Percentiles rank a stretch among this genome's conserved stretches.
These are phyloP conservation scores for Volvox reticuliferus DNA, from an alignment of 139 green algal genomes.

Conservation along the genomic window DNA sequence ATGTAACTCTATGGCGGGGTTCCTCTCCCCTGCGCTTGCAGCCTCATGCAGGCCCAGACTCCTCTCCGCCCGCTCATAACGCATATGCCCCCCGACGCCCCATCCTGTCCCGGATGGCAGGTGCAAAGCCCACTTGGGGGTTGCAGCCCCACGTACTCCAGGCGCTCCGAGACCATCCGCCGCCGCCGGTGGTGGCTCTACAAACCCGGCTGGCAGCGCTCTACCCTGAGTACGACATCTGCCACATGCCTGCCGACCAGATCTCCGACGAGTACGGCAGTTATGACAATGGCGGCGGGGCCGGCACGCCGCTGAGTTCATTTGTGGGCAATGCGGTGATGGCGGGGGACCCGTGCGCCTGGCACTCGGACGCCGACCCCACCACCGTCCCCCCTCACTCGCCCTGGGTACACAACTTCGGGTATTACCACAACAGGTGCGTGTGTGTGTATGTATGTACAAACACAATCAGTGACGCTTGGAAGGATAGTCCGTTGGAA, in stretches of 20 bases:
- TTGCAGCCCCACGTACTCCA: constrained; percentile 40
- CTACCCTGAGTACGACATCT: constrained; percentile 54
- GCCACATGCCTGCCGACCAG: constrained; percentile 51
- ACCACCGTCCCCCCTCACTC: constrained; percentile 66
- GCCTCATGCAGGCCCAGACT: too few relatives aligned
- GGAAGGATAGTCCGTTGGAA: too few relatives aligned
- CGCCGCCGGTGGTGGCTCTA: constrained; percentile 48
- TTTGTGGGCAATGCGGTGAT: constrained; percentile 79
- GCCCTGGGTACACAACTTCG: constrained; percentile 69
- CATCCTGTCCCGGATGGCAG: not conserved
- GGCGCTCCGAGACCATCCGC: constrained; percentile 37
- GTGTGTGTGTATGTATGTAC: not conserved
- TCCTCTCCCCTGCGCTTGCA: too few relatives aligned
- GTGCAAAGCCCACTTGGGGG: constrained; percentile 57
- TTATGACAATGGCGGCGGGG: not conserved
- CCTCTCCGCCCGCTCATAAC: too few relatives aligned
- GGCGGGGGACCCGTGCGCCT: constrained; percentile 76
- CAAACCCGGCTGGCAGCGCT: constrained; percentile 55
- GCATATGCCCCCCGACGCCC: too few relatives aligned
- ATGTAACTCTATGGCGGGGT: too few relatives aligned
- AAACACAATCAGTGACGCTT: too few relatives aligned
- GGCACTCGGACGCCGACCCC: constrained; percentile 87
- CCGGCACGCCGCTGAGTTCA: not conserved
- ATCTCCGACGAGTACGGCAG: constrained; percentile 14
- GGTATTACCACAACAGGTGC: constrained; percentile 80